phyloP scores from a whole-genome alignment of 441 rosid genomes.

The Gossypium aridum region DNA sequence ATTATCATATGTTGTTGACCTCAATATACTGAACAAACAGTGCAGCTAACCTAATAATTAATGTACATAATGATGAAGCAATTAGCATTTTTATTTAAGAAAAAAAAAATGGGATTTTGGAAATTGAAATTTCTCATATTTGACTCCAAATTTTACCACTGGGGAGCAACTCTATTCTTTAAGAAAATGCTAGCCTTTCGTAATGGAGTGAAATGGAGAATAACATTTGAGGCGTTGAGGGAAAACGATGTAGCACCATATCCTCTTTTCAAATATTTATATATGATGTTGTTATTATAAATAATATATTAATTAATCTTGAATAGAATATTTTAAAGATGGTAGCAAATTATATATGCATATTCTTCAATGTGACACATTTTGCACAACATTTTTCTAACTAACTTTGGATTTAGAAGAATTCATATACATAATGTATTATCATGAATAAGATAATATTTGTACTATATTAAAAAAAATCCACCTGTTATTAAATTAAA shows the following conservation, averaged over 20 bases:
- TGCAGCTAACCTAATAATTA: not conserved
- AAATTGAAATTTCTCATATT: not conserved
- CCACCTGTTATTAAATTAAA: too few species aligned
- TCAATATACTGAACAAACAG: not conserved
- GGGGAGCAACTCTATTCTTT: not conserved
- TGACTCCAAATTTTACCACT: not conserved
- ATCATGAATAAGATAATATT: too few species aligned
- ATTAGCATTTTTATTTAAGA: not conserved
- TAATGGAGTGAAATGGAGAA: not conserved
- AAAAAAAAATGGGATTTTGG: not conserved
- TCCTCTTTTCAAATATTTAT: not conserved
- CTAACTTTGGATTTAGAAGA: too few species aligned
- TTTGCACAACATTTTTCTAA: too few species aligned
- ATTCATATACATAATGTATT: too few species aligned
- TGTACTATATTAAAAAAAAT: too few species aligned
- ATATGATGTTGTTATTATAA: not conserved
- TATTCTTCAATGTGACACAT: too few species aligned
- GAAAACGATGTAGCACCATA: conserved; percentile 22
- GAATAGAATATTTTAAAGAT: not conserved
- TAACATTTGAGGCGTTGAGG: not conserved
- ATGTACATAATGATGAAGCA: not conserved
- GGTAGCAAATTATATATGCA: too few species aligned
- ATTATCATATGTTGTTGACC: not conserved
- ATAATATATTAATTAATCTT: not conserved
- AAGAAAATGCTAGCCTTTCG: not conserved